A percentile compares a stretch with the other conserved stretches of the same genome.
These are phyloP conservation scores for Turritis glabra DNA, from an alignment of 345 rosid species.

Conservation along the genomic window DNA sequence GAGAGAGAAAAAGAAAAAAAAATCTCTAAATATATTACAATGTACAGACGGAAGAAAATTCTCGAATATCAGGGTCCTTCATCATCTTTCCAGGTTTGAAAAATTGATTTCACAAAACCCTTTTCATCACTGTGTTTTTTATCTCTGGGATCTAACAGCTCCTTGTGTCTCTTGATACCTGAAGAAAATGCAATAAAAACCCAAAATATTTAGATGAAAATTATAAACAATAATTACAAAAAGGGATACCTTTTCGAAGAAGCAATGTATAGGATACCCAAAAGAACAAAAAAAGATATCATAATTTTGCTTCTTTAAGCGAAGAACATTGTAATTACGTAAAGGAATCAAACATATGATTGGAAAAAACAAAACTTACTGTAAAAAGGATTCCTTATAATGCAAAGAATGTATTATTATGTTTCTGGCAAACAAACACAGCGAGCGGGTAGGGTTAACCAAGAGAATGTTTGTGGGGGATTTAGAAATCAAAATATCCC, in stretches of 20 bases:
- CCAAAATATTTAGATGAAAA: neutral
- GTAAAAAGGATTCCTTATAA: neutral
- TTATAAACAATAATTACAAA: slow-evolving; percentile 16
- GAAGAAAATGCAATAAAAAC: slow-evolving; percentile 6
- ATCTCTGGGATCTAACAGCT: slow-evolving; percentile 38
- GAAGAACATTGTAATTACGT: slow-evolving; percentile 22
- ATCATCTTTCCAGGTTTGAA: slow-evolving; percentile 40
- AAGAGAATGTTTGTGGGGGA: slow-evolving; percentile 30
- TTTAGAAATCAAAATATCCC: slow-evolving; percentile 50
- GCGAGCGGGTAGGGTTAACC: neutral
- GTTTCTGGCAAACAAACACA: neutral
- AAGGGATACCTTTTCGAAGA: slow-evolving; percentile 50
- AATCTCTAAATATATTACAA: slow-evolving; percentile 19
- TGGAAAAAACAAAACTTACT: slow-evolving; percentile 13
- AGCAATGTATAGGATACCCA: slow-evolving; percentile 48
- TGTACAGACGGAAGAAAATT: slow-evolving; percentile 28
- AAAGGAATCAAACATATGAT: slow-evolving; percentile 24
- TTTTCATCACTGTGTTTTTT: slow-evolving; percentile 31
- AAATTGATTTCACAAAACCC: slow-evolving; percentile 42
- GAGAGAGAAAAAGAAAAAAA: neutral
- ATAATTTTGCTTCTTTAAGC: neutral
- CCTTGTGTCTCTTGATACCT: slow-evolving; percentile 34
- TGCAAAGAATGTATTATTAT: slow-evolving; percentile 4
- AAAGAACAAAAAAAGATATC: neutral
- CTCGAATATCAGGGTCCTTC: slow-evolving; percentile 61